Base-by-base conservation (phyloP, 306 rosid species). In the Prunus kanzakura region DNA sequence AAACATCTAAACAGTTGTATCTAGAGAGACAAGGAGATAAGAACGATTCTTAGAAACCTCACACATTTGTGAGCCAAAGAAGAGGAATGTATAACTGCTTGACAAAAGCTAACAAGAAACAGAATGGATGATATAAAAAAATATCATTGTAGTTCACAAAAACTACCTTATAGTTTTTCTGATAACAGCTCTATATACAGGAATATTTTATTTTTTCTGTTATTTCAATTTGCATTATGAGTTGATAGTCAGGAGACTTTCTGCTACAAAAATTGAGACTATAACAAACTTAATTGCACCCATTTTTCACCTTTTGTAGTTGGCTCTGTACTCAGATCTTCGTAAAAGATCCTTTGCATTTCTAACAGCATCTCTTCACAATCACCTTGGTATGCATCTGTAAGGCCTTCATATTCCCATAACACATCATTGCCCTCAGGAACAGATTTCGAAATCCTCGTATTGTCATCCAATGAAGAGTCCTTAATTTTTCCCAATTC, bases 301-400 rank as follows among this genome's bases (percentile, higher is more conserved):
- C 8, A 8, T 38, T 11, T 23, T 71, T 76, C 71, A 90, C 97
- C 96, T 80, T 87, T 69, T 11, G 46, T 20, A 18, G 74, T 77
- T 74, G 86, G 74, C 64, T 91, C 86, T 29, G 55, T 71, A 51
- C 65, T 64, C 60, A 82, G 86, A 81, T 91, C 93, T 79, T 93
- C 82, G 74, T 93, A 93, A 86, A 93, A 93, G 56, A 93, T 88
- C 73, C 83, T 87, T 75, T 89, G 93, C 96, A 93, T 91, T 82
- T 91, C 93, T 76, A 93, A 46, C 75, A 89, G 56, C 11, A 93
- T 89, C 20, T 84, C 96, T 86, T 89, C 88, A 71, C 92, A 85
- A 52, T 93, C 92, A 56, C 90, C 95, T 46, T 82, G 73, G 80
- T 76, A 81, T 71, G 89, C 78, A 68, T 68, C 71, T 58, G 72